Evolutionary conservation across 2,329 filamentous ascomycete species (phyloP), one percentile per base, ranked within the genome.

Genomic region (Hypoxylon rubiginosum): DNA sequence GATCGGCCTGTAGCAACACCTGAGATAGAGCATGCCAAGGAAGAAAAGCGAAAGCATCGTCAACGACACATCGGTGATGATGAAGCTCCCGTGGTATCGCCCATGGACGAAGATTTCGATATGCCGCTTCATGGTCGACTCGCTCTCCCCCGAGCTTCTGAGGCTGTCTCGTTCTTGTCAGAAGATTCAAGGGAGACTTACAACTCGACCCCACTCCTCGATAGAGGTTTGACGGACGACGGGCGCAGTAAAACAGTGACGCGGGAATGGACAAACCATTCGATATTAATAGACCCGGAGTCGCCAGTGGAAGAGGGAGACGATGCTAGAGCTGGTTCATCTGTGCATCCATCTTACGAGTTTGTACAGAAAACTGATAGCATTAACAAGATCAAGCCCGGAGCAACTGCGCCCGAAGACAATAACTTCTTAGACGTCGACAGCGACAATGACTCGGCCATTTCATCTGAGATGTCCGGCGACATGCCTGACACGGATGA

Each of bases 201-300:
- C 75, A 90, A 88, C 41, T 94, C 92, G 0, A 89, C 90, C 34
- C 92, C 93, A 3, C 84, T 96, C 7, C 84, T 97, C 11, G 91
- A 95, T 66, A 87, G 91, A 53, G 91, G 86, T 2, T 75, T 85
- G 30, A 84, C 83, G 0, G 85, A 88, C 45, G 84, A 88, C 66
- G 83, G 78, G 0, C 78, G 74, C 7, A 82, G 82, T 68, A 79
- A 79, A 61, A 78, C 76, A 39, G 72, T 74, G 26, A 80, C 80
- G 10, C 77, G 75, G 6, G 82, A 84, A 62, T 90, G 87, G 88
- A 84, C 83, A 9, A 79, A 87, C 41, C 83, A 80, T 45, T 90
- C 88, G 0, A 76, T 89, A 28, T 79, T 89, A 4, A 81, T 83
- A 56, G 85, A 79, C 0, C 80, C 83, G 1, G 85, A 85, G 32